Evolutionary conservation across 306 rosid species (phyloP), one percentile per base, ranked within the genome.

Genomic region (Oemleria cerasiformis): DNA sequence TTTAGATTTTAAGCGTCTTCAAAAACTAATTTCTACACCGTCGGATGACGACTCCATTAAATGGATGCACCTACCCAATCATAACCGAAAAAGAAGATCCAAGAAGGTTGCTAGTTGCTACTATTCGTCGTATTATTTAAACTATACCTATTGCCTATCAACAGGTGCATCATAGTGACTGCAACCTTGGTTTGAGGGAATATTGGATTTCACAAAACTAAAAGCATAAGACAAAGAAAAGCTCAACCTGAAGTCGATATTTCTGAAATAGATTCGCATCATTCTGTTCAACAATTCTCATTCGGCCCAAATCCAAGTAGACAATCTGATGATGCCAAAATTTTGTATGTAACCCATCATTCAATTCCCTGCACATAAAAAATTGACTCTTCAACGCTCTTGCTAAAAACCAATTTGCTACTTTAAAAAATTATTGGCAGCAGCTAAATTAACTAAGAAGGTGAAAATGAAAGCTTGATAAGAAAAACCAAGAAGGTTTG

Each of bases 181-280:
- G 17, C 49, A 55, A 2, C 44, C 2, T 30, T 63, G 67, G 62
- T 36, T 14, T 20, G 53, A 36, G 67, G 71, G 71, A 16, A 20
- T 45, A 42, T 25, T 64, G 59, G 42, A 48, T 5, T 39, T 5
- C 55, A 48, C 4, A 65, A 57, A 63, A 67, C 64, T 71, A 40
- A 47, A 44, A 20, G 48, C 62, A 8, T 56, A 48, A 21, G 75
- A 76, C 71, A 53, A 69, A 56, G 19, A 45, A 21, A 41, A 34
- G 49, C 34, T 43, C 48, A 44, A 13, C n/a, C 14, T 43, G 54
- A 25, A 53, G 43, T 36, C 11, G 59, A 23, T 60, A 20, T 56
- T 41, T 68, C 36, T 51, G 20, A 45, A 30, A 19, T 7, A 53
- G 60, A 77, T 51, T 70, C 21, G 34, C 25, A 38, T 63, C 5